Evolutionary conservation across 352 stramenopile species (phyloP).

Genomic region (Globisporangium cylindrosporum): DNA sequence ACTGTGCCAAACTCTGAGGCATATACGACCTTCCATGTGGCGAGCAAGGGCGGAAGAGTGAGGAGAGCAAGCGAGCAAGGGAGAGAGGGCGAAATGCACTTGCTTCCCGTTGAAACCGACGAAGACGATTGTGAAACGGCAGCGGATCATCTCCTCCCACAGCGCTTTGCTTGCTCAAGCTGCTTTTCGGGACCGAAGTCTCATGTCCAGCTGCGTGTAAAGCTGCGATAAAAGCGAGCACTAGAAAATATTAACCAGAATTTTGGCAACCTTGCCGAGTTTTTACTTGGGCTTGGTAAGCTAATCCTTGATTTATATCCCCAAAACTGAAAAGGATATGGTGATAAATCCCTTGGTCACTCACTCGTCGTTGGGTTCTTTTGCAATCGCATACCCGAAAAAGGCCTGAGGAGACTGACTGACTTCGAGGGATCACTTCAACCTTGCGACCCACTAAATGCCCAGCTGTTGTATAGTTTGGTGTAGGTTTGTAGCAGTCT

Average conservation of each 20-base stretch:
- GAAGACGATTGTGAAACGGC: constrained; percentile 1
- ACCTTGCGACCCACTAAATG: background rate
- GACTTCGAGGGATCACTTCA: background rate
- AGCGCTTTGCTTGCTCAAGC: too few relatives aligned
- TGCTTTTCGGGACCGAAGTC: too few relatives aligned
- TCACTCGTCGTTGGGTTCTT: background rate
- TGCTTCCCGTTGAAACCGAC: constrained; percentile 6
- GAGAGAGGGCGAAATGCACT: background rate
- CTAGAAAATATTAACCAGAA: too few relatives aligned
- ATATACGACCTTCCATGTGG: background rate
- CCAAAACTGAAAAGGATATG: background rate
- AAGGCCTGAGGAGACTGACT: background rate
- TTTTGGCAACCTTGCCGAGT: background rate
- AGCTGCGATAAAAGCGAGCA: background rate
- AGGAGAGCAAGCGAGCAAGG: background rate
- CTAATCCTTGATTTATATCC: background rate
- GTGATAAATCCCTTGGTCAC: background rate
- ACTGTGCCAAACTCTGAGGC: too few relatives aligned
- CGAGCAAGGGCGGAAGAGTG: constrained; percentile 7
- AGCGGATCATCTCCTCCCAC: too few relatives aligned
- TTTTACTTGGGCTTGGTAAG: background rate
- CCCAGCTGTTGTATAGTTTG: background rate
- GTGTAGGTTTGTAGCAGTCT: background rate
- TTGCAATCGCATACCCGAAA: background rate
- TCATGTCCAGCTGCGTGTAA: background rate